Evolutionary conservation across 768 basidiomycete species (phyloP).

Genomic region (Hygrophoropsis aurantiaca): DNA sequence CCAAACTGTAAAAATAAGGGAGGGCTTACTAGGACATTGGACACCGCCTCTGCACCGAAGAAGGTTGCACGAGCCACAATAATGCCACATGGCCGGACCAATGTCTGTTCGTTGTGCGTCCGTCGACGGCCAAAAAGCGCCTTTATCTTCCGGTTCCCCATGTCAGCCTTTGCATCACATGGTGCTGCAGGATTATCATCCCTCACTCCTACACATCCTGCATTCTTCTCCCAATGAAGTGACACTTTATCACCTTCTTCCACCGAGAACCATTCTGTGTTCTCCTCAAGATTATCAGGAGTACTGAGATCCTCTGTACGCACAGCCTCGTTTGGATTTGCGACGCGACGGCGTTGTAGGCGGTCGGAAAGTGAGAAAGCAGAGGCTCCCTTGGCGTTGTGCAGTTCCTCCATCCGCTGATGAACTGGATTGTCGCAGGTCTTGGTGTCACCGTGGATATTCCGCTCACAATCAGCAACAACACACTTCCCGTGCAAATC

Average conservation of each 20-base stretch:
- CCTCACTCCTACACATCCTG: no score
- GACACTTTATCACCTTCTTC: not conserved
- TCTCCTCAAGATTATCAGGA: no score
- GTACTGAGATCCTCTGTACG: no score
- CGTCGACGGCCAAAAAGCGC: conserved; percentile 28
- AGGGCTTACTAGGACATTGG: conserved; percentile 18
- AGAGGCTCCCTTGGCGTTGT: no score
- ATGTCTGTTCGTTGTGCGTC: conserved; percentile 36
- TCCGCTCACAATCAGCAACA: conserved; percentile 9
- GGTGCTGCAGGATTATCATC: no score
- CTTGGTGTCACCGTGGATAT: not conserved
- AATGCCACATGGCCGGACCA: conserved; percentile 33
- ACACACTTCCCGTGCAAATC: conserved; percentile 9
- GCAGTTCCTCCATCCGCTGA: no score
- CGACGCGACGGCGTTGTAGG: no score
- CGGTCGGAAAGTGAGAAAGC: no score
- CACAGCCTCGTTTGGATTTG: no score
- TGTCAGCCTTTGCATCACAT: conserved; percentile 10
- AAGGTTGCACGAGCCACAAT: conserved; percentile 30
- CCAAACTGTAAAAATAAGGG: conserved; percentile 13
- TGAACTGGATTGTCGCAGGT: not conserved
- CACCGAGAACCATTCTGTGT: no score
- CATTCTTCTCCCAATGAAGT: not conserved
- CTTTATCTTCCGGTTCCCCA: conserved; percentile 12
- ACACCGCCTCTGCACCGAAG: conserved; percentile 19